Evolutionary conservation across 2,329 filamentous ascomycete genomes (phyloP), one percentile per base, ranked within the genome.

Genomic region (Fusarium compactum): DNA sequence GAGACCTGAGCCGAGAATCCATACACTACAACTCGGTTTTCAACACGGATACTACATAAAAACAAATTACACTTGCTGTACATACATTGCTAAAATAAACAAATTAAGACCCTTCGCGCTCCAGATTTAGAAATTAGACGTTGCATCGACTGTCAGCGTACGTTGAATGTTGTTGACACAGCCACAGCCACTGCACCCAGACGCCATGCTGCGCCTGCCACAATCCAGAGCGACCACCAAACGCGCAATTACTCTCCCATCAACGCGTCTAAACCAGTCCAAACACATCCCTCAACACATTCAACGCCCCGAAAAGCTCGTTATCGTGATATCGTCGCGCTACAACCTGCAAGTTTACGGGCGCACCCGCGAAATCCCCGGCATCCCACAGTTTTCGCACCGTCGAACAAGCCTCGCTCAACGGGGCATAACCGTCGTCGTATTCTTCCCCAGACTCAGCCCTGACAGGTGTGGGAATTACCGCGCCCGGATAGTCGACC

Each of bases 401-500:
- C n/a, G 76, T 72, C 30, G 56, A 43, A 41, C 77, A 78, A 24
- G 77, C 70, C 14, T 78, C 73, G 27, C 77, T 76, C 56, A 81
- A 65, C 14, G 78, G 76, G 18, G 61, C 54, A 27, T 71, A 69
- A 12, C 48, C 62, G 6, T 51, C 6, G 1, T 69, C 62, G 5
- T 79, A 79, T 3, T 45, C 38, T 58, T 80, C 79, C 9, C 67
- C 62, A 3, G 73, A 76, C 52, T 77, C 74, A 10, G 77, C 76
- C 57, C 62, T 76, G 30, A 81, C 63, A 0, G 32, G 73, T 14
- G 73, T 72, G 4, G 73, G 69, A 24, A 75, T 32, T 3, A 75
- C 73, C 6, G 58, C 78, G 1, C 78, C 79, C 1, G 80, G 79
- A 27, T 78, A 80, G 61, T 82, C 80, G 2, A 82, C 71, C 16